Conservation (phyloP, 495 filamentous ascomycete genomes). For the Hypomontagnella submonticulosa region DNA sequence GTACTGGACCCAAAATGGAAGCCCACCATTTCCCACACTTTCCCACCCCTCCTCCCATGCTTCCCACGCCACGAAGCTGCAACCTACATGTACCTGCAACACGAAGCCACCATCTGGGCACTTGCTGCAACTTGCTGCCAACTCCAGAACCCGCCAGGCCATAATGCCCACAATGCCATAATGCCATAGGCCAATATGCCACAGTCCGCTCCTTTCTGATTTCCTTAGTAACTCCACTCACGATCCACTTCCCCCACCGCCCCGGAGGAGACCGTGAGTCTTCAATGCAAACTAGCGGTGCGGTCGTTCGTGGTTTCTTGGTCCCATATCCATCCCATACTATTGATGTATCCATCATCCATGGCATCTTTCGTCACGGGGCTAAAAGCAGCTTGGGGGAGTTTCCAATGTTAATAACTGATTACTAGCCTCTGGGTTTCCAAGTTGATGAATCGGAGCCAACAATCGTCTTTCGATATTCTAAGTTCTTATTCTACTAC, state of each 20-base stretch:
- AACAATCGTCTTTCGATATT: constrained; percentile 12
- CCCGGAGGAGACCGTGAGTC: constrained; percentile 41
- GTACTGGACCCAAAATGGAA: too few species aligned
- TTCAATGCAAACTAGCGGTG: constrained; percentile 47
- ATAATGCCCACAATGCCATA: too few species aligned
- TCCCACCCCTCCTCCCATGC: too few species aligned
- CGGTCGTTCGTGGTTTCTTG: constrained; percentile 13
- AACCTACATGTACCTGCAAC: constrained; percentile 3
- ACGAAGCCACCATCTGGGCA: constrained; percentile 16
- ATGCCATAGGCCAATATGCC: too few species aligned
- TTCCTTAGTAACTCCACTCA: constrained; percentile 31
- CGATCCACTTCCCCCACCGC: constrained; percentile 45
- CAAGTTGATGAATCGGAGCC: constrained; percentile 26
- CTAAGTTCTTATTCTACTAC: constrained; percentile 6
- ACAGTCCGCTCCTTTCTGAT: constrained; percentile 12
- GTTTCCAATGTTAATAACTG: constrained; percentile 7
- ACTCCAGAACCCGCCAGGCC: too few species aligned
- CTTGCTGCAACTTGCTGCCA: too few species aligned
- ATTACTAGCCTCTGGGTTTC: too few species aligned
- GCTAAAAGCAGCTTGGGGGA: constrained; percentile 23
- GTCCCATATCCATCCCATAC: too few species aligned
- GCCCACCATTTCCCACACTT: not conserved
- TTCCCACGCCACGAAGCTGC: too few species aligned
- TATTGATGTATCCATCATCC: too few species aligned
- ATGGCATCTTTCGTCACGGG: constrained; percentile 40